phyloP scores from a whole-genome alignment of 2,329 filamentous ascomycete genomes.

The Neopestalotiopsis clavispora region DNA sequence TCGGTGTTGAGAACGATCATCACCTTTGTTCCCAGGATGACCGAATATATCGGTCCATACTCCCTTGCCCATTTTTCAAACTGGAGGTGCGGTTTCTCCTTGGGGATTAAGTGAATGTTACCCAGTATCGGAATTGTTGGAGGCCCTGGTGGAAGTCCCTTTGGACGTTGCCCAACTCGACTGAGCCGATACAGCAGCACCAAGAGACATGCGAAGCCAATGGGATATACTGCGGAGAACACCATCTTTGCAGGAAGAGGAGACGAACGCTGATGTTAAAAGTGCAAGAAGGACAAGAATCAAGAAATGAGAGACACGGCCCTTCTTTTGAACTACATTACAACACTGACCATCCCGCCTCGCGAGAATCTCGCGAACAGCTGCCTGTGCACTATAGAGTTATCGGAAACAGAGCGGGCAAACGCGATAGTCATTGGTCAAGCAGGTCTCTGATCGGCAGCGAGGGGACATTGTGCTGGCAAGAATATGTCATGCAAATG shows the following conservation, averaged over 20 bases:
- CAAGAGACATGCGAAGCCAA: neutral
- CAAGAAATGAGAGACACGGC: neutral
- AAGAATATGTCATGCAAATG: neutral
- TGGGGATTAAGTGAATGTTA: slow-evolving; percentile 56
- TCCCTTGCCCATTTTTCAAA: slow-evolving; percentile 57
- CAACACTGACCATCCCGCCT: neutral
- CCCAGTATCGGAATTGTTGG: slow-evolving; percentile 56
- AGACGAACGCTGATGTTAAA: neutral
- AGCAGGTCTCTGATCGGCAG: neutral
- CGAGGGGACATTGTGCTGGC: neutral
- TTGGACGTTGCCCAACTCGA: slow-evolving; percentile 33
- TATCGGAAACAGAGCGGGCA: neutral
- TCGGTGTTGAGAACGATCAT: slow-evolving; percentile 53
- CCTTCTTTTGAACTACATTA: neutral
- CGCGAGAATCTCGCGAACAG: neutral
- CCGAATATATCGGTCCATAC: slow-evolving; percentile 56
- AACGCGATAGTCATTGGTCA: neutral
- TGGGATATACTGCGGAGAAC: neutral
- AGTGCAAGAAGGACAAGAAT: neutral
- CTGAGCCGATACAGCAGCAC: slow-evolving; percentile 3
- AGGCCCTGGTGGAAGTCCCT: slow-evolving; percentile 52
- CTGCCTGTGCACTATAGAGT: neutral
- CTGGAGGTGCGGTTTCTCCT: slow-evolving; percentile 45
- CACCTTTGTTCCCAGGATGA: slow-evolving; percentile 53
- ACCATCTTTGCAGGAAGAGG: neutral